A percentile compares a stretch with the other conserved stretches of the same genome.
phyloP scores from a whole-genome alignment of 1,284 basidiomycete genomes.

The Phylloporus gajari region DNA sequence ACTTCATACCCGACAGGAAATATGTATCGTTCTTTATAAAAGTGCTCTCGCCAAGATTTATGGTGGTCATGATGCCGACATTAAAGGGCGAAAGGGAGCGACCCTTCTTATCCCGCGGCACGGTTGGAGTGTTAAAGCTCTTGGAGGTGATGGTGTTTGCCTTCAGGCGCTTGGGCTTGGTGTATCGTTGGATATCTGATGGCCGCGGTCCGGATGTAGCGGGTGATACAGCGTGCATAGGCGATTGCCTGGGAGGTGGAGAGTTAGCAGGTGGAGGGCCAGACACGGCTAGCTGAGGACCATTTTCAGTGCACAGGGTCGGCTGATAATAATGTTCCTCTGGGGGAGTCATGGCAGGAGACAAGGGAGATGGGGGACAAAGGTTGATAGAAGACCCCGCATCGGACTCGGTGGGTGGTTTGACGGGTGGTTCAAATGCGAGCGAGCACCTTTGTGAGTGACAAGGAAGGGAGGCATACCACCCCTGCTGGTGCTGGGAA shows the following conservation, averaged over 20 bases:
- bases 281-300: slow-evolving; percentile 24
- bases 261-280: slow-evolving; percentile 29
- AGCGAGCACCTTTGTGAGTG: slow-evolving; percentile 54
- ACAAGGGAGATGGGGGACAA: slow-evolving; percentile 42
- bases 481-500: slow-evolving; percentile 29
- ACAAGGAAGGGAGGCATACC: slow-evolving; percentile 43
- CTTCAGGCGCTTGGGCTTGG: slow-evolving; percentile 78
- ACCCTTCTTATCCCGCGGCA: slow-evolving; percentile 74
- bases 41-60: slow-evolving; percentile 80
- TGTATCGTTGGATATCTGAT: slow-evolving; percentile 56
- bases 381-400: slow-evolving; percentile 23
- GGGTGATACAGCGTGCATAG: slow-evolving; percentile 29
- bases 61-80: slow-evolving; percentile 84
- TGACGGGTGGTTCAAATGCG: slow-evolving; percentile 53
- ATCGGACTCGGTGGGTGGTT: slow-evolving; percentile 36
- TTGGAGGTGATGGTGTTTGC: slow-evolving; percentile 81
- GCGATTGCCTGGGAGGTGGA: too few species aligned
- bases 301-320: slow-evolving; percentile 34
- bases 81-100: slow-evolving; percentile 77
- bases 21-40: slow-evolving; percentile 85
- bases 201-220: slow-evolving; percentile 45
- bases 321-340: slow-evolving; percentile 41
- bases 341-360: slow-evolving; percentile 42
- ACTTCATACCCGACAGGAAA: slow-evolving; percentile 87
- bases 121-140: slow-evolving; percentile 76